Evolutionary conservation across 805 yeast species (phyloP).

Genomic region (Pichia scutulata): DNA sequence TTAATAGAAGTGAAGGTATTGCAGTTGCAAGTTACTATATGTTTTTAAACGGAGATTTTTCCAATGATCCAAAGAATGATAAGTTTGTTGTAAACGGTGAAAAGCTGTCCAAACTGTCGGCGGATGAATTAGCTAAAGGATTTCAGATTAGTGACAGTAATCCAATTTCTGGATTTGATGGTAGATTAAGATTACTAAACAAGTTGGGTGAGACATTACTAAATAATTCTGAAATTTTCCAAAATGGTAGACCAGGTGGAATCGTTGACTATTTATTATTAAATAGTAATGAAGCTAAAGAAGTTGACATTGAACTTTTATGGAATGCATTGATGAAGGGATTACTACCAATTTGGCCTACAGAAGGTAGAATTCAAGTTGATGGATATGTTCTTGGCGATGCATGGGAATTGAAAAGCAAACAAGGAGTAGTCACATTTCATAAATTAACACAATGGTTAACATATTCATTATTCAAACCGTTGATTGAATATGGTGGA

Average conservation of each 20-base stretch:
- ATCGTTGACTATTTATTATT: conserved; percentile 41
- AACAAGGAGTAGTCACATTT: conserved; percentile 44
- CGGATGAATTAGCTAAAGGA: conserved; percentile 31
- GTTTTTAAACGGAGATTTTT: conserved; percentile 42
- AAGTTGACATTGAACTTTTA: conserved; percentile 38
- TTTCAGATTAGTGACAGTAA: conserved; percentile 43
- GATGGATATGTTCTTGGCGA: conserved; percentile 52
- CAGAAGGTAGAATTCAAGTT: conserved; percentile 41
- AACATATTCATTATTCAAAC: conserved; percentile 51
- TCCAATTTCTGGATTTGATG: conserved; percentile 47
- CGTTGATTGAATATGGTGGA: conserved; percentile 40
- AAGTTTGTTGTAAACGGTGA: conserved; percentile 39
- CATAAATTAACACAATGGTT: conserved; percentile 65
- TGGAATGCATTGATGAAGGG: conserved; percentile 55
- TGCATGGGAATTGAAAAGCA: conserved; percentile 45
- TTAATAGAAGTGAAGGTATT: conserved; percentile 51
- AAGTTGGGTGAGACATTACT: conserved; percentile 41
- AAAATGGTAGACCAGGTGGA: conserved; percentile 37
- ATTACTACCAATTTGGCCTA: conserved; percentile 54
- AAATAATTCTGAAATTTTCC: conserved; percentile 35
- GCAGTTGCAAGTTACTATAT: conserved; percentile 54
- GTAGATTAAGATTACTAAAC: conserved; percentile 40
- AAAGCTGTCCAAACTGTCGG: conserved; percentile 31
- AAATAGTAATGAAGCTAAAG: conserved; percentile 12
- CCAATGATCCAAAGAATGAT: conserved; percentile 24